Evolutionary conservation across 2,329 filamentous ascomycete genomes (phyloP), one percentile per base, ranked within the genome.

Genomic region (Penicillium sp.): DNA sequence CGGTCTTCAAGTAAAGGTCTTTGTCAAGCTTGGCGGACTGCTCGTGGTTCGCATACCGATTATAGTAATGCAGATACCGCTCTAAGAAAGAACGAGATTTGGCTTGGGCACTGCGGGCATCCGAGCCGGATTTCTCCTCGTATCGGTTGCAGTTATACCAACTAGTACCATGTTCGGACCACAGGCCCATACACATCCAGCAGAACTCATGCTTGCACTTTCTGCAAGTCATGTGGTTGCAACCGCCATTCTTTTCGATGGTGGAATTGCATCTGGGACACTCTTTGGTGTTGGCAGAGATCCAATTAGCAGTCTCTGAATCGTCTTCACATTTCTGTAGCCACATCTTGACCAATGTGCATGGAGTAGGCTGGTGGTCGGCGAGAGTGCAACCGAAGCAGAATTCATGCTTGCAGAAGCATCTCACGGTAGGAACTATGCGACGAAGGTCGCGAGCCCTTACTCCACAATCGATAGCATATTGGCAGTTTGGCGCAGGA

Each of bases 111-210:
- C 96, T 92, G 34, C 94, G 83, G 4, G 94, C 94, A 53, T 97
- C 92, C 0, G 86, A 81, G 2, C 94, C 94, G 61, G 90, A 96
- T 81, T 94, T 97, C 77, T 97, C 94, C 70, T 99, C 94, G 66
- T 88, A 99, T 8, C 94, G 83, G 71, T 96, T 99, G 82, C 94
- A 99, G 74, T 96, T 99, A 80, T 99, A 99, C 94, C 94, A 99
- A 75, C 91, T 96, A 3, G 93, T 99, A 59, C 94, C 94, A 71
- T 99, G 94, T 75, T 99, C 94, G 1, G 92, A 95, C 94, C 94
- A 99, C 1, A 96, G 80, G 0, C 94, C 94, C 94, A 99, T 99
- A 69, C 94, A 99, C 89, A 99, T 97, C 94, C 94, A 99, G 77
- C 94, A 99, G 69, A 99, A 97, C 69, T 97, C 92, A 69, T 97